Evolutionary conservation across 2,329 filamentous ascomycete species (phyloP).

Genomic region (Fusarium irregulare): DNA sequence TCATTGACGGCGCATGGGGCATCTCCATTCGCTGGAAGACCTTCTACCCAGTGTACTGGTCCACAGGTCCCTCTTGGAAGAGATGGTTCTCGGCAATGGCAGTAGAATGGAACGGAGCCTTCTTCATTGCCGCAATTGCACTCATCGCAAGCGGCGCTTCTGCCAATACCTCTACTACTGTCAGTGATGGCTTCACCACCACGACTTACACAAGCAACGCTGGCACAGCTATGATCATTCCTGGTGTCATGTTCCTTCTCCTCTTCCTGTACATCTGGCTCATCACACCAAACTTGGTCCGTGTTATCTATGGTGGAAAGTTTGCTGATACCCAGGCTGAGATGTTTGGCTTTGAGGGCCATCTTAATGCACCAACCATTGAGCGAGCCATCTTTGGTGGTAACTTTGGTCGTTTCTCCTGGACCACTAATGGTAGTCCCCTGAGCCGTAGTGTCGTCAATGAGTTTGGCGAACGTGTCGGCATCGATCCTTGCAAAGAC

Average conservation of each 20-base stretch:
- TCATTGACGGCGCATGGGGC: slow-evolving; percentile 50
- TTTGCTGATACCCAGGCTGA: slow-evolving; percentile 47
- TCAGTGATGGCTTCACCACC: neutral
- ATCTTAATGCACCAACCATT: slow-evolving; percentile 47
- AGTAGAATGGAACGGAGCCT: slow-evolving; percentile 37
- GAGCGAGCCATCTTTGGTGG: slow-evolving; percentile 48
- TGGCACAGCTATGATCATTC: slow-evolving; percentile 16
- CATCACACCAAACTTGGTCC: slow-evolving; percentile 42
- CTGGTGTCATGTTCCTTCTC: slow-evolving; percentile 42
- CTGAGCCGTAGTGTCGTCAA: slow-evolving; percentile 46
- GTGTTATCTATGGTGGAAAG: slow-evolving; percentile 47
- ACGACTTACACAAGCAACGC: neutral
- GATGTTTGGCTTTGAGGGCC: slow-evolving; percentile 51
- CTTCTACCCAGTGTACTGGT: slow-evolving; percentile 47
- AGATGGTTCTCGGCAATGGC: slow-evolving; percentile 28
- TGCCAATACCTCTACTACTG: neutral
- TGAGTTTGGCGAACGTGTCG: slow-evolving; percentile 43
- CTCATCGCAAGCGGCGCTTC: slow-evolving; percentile 32
- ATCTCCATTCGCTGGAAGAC: slow-evolving; percentile 50
- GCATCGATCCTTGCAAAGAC: slow-evolving; percentile 44
- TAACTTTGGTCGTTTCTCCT: slow-evolving; percentile 46
- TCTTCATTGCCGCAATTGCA: slow-evolving; percentile 39
- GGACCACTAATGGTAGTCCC: slow-evolving; percentile 47
- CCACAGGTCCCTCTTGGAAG: slow-evolving; percentile 43
- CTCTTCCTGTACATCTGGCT: slow-evolving; percentile 43